These are phyloP conservation scores for Globisporangium acanthophoron DNA, from an alignment of 352 stramenopile species.

Conservation along the genomic window DNA sequence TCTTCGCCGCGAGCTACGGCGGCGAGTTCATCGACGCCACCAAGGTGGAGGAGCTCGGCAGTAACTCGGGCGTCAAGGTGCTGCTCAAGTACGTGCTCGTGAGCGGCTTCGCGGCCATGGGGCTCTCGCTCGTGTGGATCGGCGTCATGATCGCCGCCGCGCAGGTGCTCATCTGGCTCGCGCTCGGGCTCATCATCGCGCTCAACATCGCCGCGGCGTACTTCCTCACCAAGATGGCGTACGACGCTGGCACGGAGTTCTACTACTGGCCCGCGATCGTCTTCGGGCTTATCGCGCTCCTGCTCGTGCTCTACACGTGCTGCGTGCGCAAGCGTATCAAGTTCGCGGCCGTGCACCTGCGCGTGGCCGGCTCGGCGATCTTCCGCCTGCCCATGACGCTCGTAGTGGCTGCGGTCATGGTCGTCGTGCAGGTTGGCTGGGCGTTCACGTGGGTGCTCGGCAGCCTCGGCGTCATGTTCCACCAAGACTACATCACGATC, in stretches of 20 bases:
- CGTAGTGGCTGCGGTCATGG: slow-evolving; percentile 71
- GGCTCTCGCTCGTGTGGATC: slow-evolving; percentile 74
- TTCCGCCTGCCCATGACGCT: slow-evolving; percentile 83
- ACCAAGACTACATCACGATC: slow-evolving; percentile 64
- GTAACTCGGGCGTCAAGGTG: slow-evolving; percentile 46
- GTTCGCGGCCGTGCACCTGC: slow-evolving; percentile 90
- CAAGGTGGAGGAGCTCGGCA: slow-evolving; percentile 28
- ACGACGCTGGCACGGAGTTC: slow-evolving; percentile 41
- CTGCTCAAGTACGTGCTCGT: slow-evolving; percentile 50
- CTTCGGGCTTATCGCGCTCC: slow-evolving; percentile 45
- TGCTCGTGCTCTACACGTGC: slow-evolving; percentile 51
- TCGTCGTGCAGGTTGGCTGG: slow-evolving; percentile 87
- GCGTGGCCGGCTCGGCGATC: slow-evolving; percentile 83
- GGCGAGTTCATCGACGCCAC: slow-evolving; percentile 52
- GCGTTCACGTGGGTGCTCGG: slow-evolving; percentile 81
- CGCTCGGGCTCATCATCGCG: slow-evolving; percentile 37
- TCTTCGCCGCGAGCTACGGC: slow-evolving; percentile 58
- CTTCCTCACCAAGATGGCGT: slow-evolving; percentile 64
- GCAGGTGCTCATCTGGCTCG: slow-evolving; percentile 45
- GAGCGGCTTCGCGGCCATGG: slow-evolving; percentile 48
- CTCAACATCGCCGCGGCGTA: slow-evolving; percentile 51
- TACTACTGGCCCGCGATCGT: slow-evolving; percentile 70
- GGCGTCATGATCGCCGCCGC: slow-evolving; percentile 52
- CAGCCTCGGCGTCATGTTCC: slow-evolving; percentile 77
- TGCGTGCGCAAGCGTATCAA: slow-evolving; percentile 85